Base-by-base conservation (phyloP, 2,329 filamentous ascomycete species). In the Neophaeococcomyces mojaviensis region DNA sequence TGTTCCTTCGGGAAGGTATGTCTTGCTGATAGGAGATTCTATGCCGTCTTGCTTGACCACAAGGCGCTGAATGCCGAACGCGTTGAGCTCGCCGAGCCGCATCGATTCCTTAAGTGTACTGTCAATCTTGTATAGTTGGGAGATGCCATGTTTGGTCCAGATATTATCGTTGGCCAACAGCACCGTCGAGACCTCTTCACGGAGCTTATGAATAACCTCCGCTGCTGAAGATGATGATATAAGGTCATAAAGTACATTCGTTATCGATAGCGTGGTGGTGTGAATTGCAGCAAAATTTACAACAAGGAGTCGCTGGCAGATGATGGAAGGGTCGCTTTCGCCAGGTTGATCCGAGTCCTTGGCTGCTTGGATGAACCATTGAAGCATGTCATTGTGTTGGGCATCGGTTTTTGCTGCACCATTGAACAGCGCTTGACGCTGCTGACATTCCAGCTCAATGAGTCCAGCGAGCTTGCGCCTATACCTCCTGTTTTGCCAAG, bases 361-460 rank as follows among this genome's bases (percentile, higher is more conserved):
- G 13, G 76, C 76, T 20, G 71, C 66, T 12, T 71, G 67, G 46
- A 80, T 76, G 39, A 68, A 65, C 78, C 77, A 81, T 4, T 72
- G 77, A 20, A 80, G 61, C 53, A 73, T 77, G 60, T 79, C 76
- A 37, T 79, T 74, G 0, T 75, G 72, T 4, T 70, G 66, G 22
- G 74, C 68, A 0, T 61, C 62, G 1, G 64, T 64, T 41, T 71
- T 69, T 43, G n/a, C n/a, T 20, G 74, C 68, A 0, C 62, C 66
- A 20, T 57, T 53, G 56, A 78, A 69, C 39, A 72, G 65, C 9
- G 64, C 55, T 7, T 79, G 61, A 1, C 77, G 72, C 53, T 72
- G 57, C 24, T 64, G 55, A 47, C 80, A 72, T n/a, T 74, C 39
- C 0, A 76, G 74, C 4, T 70, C 47, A 4, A 72, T 64, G 20